Conservation (phyloP, 805 yeast species). For the Candida parachauliodes region DNA sequence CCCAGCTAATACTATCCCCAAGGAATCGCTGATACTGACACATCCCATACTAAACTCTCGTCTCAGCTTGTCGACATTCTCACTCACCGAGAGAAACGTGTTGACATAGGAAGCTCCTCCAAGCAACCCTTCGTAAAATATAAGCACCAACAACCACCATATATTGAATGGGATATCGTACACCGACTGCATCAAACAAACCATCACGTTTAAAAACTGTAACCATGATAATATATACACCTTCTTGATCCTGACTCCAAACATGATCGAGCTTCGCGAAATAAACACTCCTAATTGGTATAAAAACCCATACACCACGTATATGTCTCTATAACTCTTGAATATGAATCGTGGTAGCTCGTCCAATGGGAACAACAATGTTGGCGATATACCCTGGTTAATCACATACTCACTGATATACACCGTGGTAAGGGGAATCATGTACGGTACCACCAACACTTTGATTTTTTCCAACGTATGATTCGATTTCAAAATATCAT, state of each 20-base stretch:
- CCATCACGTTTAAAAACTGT: slow-evolving; percentile 60
- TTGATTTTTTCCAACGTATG: slow-evolving; percentile 26
- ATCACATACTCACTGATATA: slow-evolving; percentile 84
- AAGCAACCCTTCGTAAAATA: slow-evolving; percentile 83
- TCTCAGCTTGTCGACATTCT: slow-evolving; percentile 39
- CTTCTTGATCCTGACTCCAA: slow-evolving; percentile 52
- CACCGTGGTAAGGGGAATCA: slow-evolving; percentile 81
- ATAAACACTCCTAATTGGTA: slow-evolving; percentile 92
- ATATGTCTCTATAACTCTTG: slow-evolving; percentile 70
- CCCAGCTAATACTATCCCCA: slow-evolving; percentile 82
- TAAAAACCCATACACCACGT: slow-evolving; percentile 85
- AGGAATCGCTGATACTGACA: slow-evolving; percentile 59
- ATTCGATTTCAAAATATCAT: background rate
- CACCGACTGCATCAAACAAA: slow-evolving; percentile 64
- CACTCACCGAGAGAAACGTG: slow-evolving; percentile 76
- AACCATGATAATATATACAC: slow-evolving; percentile 62
- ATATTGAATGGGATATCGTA: slow-evolving; percentile 51
- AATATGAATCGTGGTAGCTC: slow-evolving; percentile 60
- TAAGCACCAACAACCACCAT: slow-evolving; percentile 56
- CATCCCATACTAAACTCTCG: slow-evolving; percentile 36
- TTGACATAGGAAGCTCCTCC: slow-evolving; percentile 92
- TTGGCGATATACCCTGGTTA: slow-evolving; percentile 90
- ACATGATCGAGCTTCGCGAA: slow-evolving; percentile 77
- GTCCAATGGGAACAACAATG: slow-evolving; percentile 71
- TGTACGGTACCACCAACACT: slow-evolving; percentile 58